phyloP scores from a whole-genome alignment of 257 asterid species.

The Oldenlandia corymbosa region DNA sequence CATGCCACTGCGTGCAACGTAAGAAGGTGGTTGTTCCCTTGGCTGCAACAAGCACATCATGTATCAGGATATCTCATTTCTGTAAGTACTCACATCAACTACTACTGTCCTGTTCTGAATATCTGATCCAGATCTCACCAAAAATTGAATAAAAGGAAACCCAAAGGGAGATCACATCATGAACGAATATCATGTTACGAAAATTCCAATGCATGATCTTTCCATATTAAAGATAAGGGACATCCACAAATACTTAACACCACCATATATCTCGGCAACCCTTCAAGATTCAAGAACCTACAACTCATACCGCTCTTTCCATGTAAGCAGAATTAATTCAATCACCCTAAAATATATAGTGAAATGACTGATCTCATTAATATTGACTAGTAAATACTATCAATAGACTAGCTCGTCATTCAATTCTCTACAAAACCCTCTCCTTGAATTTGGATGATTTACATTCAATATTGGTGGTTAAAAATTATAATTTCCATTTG shows the following conservation, averaged over 20 bases:
- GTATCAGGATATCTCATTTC: constrained; percentile 7
- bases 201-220: not conserved
- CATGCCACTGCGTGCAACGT: constrained; percentile 22
- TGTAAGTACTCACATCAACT: constrained; percentile 5
- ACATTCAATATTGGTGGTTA: not conserved
- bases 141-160: not conserved
- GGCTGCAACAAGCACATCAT: constrained; percentile 24
- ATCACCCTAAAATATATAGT: not conserved
- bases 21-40: constrained; percentile 32
- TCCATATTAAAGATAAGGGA: not conserved
- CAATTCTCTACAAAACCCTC: not conserved
- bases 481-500: not conserved
- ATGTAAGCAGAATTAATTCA: not conserved
- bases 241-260: not conserved
- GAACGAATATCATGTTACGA: not conserved
- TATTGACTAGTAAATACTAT: too few species aligned
- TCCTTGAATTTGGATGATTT: not conserved
- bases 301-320: not conserved
- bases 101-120: not conserved
- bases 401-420: too few species aligned
- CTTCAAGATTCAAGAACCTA: not conserved
- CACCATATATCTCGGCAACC: not conserved
- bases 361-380: too few species aligned
- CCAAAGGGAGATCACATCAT: not conserved
- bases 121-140: not conserved